Evolutionary conservation across 306 rosid genomes (phyloP).

Genomic region (Abrus pulchellus): DNA sequence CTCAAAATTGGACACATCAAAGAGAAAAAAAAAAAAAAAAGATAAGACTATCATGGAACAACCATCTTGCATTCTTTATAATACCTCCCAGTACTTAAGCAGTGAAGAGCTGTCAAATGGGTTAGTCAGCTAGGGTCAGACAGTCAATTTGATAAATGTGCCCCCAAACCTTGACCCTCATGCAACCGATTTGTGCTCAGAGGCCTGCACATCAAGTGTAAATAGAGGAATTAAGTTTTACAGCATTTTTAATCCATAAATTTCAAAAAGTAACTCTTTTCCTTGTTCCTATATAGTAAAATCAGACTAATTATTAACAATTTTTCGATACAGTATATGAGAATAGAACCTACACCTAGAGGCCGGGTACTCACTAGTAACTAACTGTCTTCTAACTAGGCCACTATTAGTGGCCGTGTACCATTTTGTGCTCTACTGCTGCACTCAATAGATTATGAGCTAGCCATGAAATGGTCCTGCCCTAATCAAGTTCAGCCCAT

Average conservation of each 20-base stretch:
- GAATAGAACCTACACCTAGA: neutral
- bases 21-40: neutral
- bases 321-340: neutral
- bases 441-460: neutral
- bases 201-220: neutral
- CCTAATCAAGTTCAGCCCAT: neutral
- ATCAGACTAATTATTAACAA: neutral
- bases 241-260: neutral
- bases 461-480: neutral
- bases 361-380: neutral
- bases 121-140: neutral
- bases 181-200: neutral
- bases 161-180: neutral
- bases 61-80: neutral
- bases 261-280: neutral
- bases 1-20: neutral
- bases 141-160: neutral
- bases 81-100: constrained; percentile 13
- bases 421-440: neutral
- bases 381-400: neutral
- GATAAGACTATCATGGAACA: neutral
- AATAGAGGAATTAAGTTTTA: neutral
- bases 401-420: neutral
- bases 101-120: neutral
- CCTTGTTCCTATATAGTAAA: constrained; percentile 22